Base-by-base conservation (phyloP, 345 rosid genomes). In the Moringa oleifera region DNA sequence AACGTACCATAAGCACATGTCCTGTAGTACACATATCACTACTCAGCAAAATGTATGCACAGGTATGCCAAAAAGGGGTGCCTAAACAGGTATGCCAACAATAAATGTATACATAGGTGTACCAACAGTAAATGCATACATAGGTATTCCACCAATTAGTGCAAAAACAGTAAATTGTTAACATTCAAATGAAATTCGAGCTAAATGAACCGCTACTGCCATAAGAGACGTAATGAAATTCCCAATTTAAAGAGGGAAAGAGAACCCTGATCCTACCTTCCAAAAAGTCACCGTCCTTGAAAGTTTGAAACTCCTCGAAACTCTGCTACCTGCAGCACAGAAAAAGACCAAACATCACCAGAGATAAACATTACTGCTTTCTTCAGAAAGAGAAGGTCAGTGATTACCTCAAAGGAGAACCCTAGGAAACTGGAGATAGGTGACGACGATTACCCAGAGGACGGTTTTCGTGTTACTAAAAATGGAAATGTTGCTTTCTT, bases 171-270 rank as follows among this genome's bases (percentile, higher is more conserved):
- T 51, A 6, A 62, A 55, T 24, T 13, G 47, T 18, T 13, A 41
- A 20, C 55, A 55, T 25, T 46, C 18, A 55, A 64, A 45, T 46
- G 54, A 55, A 55, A 37, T 55, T 64, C 31, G 47, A 17, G 33
- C 36, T 18, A 64, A 31, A 17, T 47, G 41, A 55, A 25, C 37
- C 22, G 4, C 20, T 0, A 13, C 9, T 23, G 33, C 16, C 17
- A 23, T 54, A 4, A 24, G 22, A 28, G 61, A 31, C 24, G 24
- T 12, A 36, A 21, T 7, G 37, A 58, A 7, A 10, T 36, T 6
- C 10, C 33, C 0, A 59, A 59, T 59, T n/a, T 28, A 18, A 46
- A 18, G 16, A 41, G 16, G 47, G 12, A 41, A 41, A 41, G 2
- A 41, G 12, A 41, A 41, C 1, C 47, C 47, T 9, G 12, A 41